Percentiles rank a stretch among this genome's conserved stretches.
These are phyloP conservation scores for Calycina herbarum DNA, from an alignment of 2,329 filamentous ascomycete genomes.

Conservation along the genomic window DNA sequence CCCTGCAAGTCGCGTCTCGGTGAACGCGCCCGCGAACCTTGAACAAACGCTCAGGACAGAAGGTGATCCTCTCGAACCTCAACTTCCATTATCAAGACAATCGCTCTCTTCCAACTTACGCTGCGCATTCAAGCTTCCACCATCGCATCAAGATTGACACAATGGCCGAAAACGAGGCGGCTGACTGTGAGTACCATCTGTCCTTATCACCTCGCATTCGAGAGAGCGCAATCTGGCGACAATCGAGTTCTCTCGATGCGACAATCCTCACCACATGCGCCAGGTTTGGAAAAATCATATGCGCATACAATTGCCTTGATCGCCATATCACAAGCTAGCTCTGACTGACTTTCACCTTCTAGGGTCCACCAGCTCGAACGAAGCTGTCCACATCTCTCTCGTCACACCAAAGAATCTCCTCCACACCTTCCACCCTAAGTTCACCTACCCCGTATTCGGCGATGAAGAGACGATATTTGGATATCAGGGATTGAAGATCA, in stretches of 20 bases:
- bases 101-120: not conserved
- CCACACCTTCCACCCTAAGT: slow-evolving; percentile 76
- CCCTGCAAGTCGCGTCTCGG: slow-evolving; percentile 3
- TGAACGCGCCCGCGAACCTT: slow-evolving; percentile 8
- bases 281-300: not conserved
- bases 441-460: slow-evolving; percentile 90
- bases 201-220: slow-evolving; percentile 3
- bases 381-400: slow-evolving; percentile 63
- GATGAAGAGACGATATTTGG: slow-evolving; percentile 92
- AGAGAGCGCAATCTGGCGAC: not conserved
- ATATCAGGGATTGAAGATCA: slow-evolving; percentile 78
- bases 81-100: not conserved
- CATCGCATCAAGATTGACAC: slow-evolving; percentile 2
- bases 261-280: slow-evolving; percentile 3
- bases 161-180: slow-evolving; percentile 26
- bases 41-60: slow-evolving; percentile 9
- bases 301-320: not conserved
- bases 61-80: slow-evolving; percentile 5
- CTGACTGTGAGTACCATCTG: slow-evolving; percentile 29
- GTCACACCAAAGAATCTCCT: slow-evolving; percentile 56
- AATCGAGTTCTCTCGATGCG: slow-evolving; percentile 5
- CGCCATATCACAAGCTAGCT: not conserved
- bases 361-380: slow-evolving; percentile 40
- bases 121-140: not conserved
- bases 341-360: not conserved